These are phyloP conservation scores for Turnera subulata DNA, from an alignment of 345 rosid species.

Conservation along the genomic window DNA sequence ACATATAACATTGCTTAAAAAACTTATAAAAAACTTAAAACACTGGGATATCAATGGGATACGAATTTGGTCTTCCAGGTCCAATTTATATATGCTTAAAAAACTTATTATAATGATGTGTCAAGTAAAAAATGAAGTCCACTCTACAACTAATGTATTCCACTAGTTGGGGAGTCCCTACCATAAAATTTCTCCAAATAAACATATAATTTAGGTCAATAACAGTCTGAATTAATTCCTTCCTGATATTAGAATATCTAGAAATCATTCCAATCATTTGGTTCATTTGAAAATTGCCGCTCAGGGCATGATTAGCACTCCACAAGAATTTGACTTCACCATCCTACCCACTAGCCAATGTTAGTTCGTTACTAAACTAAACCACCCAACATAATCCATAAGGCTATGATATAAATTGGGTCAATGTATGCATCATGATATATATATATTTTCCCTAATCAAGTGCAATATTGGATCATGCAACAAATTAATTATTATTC, in stretches of 20 bases:
- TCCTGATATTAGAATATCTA: background rate
- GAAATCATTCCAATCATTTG: conserved; percentile 8
- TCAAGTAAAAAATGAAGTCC: too few relatives aligned
- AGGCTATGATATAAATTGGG: background rate
- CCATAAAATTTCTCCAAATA: too few relatives aligned
- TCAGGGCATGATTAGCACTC: conserved; percentile 12
- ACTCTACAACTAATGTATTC: too few relatives aligned
- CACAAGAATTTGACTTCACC: conserved; percentile 7
- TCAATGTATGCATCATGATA: background rate
- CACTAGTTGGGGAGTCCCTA: too few relatives aligned
- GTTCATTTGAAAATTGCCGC: background rate
- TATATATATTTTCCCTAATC: background rate
- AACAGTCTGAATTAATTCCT: background rate
- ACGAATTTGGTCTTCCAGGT: background rate
- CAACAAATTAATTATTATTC: background rate
- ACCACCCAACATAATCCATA: background rate
- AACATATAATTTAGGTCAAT: background rate
- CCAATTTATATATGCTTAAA: too few relatives aligned
- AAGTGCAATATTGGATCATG: background rate
- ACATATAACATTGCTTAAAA: too few relatives aligned
- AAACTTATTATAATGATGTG: too few relatives aligned
- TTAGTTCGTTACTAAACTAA: background rate
- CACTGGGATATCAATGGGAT: too few relatives aligned
- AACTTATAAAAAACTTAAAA: too few relatives aligned
- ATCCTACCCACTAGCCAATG: background rate